phyloP scores from a whole-genome alignment of 2,329 filamentous ascomycete genomes.

The Cercospora zeae-maydis region DNA sequence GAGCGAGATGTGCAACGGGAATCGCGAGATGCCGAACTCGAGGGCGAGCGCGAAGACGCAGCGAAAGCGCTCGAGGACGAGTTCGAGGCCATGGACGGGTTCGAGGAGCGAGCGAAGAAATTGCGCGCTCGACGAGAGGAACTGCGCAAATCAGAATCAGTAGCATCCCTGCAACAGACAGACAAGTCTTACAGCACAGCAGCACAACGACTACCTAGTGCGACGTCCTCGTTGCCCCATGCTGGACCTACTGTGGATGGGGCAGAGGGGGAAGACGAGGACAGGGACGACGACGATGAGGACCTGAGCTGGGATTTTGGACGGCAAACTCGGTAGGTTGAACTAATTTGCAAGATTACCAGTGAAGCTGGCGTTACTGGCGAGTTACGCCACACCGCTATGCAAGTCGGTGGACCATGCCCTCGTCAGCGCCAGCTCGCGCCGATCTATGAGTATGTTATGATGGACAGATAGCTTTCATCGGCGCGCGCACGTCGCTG shows the following conservation, averaged over 20 bases:
- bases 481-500: neutral
- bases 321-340: neutral
- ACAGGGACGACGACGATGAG: slow-evolving; percentile 21
- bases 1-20: slow-evolving; percentile 44
- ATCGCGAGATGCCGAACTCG: slow-evolving; percentile 44
- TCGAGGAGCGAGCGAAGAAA: slow-evolving; percentile 46
- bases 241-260: neutral
- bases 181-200: neutral
- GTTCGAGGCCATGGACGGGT: slow-evolving; percentile 50
- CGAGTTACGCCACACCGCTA: neutral
- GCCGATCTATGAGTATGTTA: neutral
- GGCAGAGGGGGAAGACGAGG: neutral
- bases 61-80: slow-evolving; percentile 45
- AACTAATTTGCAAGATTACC: neutral
- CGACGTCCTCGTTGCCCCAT: neutral
- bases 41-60: slow-evolving; percentile 49
- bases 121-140: slow-evolving; percentile 47
- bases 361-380: neutral
- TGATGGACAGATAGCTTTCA: neutral
- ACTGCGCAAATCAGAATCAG: slow-evolving; percentile 27
- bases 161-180: neutral
- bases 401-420: neutral
- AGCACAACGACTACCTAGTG: neutral
- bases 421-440: neutral
- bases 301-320: slow-evolving; percentile 23